A percentile compares a stretch with the other conserved stretches of the same genome.
phyloP scores from a whole-genome alignment of 75 land plant genomes.

The Gnetum montanum region DNA sequence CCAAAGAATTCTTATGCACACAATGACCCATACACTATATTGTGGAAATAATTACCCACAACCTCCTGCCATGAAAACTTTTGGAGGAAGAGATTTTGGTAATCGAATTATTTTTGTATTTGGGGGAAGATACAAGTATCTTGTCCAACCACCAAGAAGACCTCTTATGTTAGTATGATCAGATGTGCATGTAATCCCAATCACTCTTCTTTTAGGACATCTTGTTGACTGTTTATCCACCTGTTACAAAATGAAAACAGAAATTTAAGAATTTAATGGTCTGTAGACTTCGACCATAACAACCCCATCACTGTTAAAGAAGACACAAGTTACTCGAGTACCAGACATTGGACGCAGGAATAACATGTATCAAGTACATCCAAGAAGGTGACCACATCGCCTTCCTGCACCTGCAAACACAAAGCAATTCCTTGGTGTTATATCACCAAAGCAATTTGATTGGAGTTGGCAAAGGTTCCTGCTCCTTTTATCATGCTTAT shows the following conservation, averaged over 20 bases:
- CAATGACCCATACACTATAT: conserved; percentile 2
- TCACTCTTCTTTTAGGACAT: conserved; percentile 32
- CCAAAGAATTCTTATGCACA: too few relatives aligned
- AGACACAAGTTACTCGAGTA: conserved; percentile 5
- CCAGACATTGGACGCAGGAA: conserved; percentile 38
- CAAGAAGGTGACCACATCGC: conserved; percentile 38
- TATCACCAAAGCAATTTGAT: too few relatives aligned
- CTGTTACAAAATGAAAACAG: conserved; percentile 2
- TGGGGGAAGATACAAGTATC: conserved; percentile 39
- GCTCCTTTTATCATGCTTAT: too few relatives aligned
- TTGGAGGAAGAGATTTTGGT: conserved; percentile 24
- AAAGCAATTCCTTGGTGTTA: too few relatives aligned
- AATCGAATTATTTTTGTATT: conserved; percentile 42
- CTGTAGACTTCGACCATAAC: neutral
- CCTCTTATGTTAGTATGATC: conserved; percentile 24
- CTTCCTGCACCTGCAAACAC: conserved; percentile 17
- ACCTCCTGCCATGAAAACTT: conserved; percentile 43
- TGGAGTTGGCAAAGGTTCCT: too few relatives aligned
- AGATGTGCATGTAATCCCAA: conserved; percentile 39
- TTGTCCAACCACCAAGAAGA: conserved; percentile 46
- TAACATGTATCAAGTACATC: conserved; percentile 46
- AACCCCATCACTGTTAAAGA: neutral
- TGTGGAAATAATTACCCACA: conserved; percentile 24
- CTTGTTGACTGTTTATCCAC: conserved; percentile 46
- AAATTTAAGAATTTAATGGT: neutral